Evolutionary conservation across 2,329 filamentous ascomycete genomes (phyloP), one percentile per base, ranked within the genome.

Genomic region (Pestalotiopsis sp.): DNA sequence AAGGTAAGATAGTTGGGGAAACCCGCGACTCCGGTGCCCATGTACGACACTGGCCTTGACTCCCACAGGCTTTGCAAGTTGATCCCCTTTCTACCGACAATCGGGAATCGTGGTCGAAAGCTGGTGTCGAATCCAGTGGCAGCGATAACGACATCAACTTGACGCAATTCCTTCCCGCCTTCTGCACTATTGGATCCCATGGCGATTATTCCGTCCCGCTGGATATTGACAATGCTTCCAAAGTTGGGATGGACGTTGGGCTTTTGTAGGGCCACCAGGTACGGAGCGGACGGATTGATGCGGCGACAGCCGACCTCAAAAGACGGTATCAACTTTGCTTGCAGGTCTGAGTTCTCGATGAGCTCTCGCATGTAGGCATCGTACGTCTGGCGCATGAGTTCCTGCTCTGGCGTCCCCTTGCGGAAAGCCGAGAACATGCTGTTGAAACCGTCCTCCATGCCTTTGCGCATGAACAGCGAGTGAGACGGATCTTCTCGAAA

Each of bases 41-140:
- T 25, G 41, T 65, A 65, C 11, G 38, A 45, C n/a, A 52, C 36
- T 14, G 62, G 38, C 20, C 36, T 39, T 14, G 20, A 25, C 9
- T 31, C 62, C 62, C 62, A 65, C 38, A 52, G 13, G 41, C 36
- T 39, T 31, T 65, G 62, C 23, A 65, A 41, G 36, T 65, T 65
- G 4, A 7, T 52, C 6, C 41, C 41, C 2, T 65, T 52, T 25
- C 23, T 65, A 7, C 62, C 62, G n/a, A 65, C 27, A 17, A 65
- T 45, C 4, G 62, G 62, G 41, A 65, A 65, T 7, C 62, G 38
- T 12, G 62, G 62, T 7, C 62, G 20, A 14, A 65, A 65, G 23
- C 38, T 49, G 2, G 41, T 52, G 23, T 65, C 41, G 7, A 65
- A 65, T 52, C 62, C 62, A 27, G 62, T 65, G 13, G 62, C 62